Base-by-base conservation (phyloP, 2,329 filamentous ascomycete genomes). In the Aspergillus transmontanensis region DNA sequence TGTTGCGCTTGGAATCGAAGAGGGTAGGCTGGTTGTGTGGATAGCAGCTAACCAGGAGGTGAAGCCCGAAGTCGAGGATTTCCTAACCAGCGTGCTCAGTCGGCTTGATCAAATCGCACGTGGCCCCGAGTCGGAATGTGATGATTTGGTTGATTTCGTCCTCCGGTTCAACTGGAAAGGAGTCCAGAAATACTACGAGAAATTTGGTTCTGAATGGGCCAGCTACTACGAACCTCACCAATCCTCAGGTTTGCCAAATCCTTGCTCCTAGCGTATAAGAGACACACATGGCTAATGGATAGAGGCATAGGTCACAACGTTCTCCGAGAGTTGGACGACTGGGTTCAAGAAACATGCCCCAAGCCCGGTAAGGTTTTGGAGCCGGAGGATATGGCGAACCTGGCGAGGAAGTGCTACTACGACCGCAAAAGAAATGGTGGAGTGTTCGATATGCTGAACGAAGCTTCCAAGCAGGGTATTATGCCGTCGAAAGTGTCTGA, bases 211-310 rank as follows among this genome's bases (percentile, higher is more conserved):
- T 19, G 9, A 4, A 9, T 43, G 41, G 41, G n/a, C 7, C 6
- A 5, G 1, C 1, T n/a, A n/a, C 41, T n/a, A 10, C 7, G 0
- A 43, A n/a, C 2, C 19, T 11, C 41, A 4, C 3, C 19, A 7
- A 19, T 10, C 41, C n/a, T 1, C 41, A 43, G 10, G 41, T 43
- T 0, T 1, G 41, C 4, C 32, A 28, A 43, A 43, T 43, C 19
- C 7, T 21, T 21, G 19, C 3, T 9, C 41, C 41, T 21, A 11
- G 6, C 19, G 7, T 6, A 23, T 11, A 46, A 46, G 11, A 21
- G n/a, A 23, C 12, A 46, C 0, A 21, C n/a, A 23, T 23, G 43
- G 19, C 10, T 46, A 6, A 46, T 46, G 19, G 14, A 1, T 12
- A 23, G 11, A 23, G 19, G 43, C 0, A 23, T 23, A 43, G 41